Conservation (phyloP, 768 basidiomycete genomes). For the Psilocybe cyanescens region DNA sequence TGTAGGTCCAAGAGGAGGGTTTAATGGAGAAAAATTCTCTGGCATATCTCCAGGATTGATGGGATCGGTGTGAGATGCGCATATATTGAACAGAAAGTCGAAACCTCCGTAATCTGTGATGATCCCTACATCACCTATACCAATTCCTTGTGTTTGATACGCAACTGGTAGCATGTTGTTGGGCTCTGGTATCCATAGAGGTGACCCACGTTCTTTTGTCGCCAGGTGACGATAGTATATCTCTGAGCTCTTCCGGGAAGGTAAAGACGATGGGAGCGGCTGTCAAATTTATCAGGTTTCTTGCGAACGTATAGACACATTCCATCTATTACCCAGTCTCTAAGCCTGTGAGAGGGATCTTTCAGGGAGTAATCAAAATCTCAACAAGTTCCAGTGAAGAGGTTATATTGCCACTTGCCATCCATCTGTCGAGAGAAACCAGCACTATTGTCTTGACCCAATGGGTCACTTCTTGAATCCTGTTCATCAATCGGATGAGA, state of each 20-base stretch:
- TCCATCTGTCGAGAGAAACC: too few species aligned
- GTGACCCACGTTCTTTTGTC: conserved; percentile 14
- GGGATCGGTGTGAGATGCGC: conserved; percentile 5
- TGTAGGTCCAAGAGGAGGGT: background rate
- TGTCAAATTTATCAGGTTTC: background rate
- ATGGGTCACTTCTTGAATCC: too few species aligned
- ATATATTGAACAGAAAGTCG: conserved; percentile 24
- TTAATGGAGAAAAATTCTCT: conserved; percentile 11
- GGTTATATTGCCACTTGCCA: too few species aligned
- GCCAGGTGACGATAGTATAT: conserved; percentile 20
- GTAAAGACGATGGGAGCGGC: background rate
- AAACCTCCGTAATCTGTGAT: conserved; percentile 19
- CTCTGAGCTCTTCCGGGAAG: conserved; percentile 7
- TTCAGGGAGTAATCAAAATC: too few species aligned
- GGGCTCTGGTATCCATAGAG: conserved; percentile 20
- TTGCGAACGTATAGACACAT: too few species aligned
- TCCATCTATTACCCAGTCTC: too few species aligned
- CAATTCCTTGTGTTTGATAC: conserved; percentile 13
- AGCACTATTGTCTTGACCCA: too few species aligned
- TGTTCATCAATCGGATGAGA: too few species aligned
- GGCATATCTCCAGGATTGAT: conserved; percentile 15
- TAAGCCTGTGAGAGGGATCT: too few species aligned
- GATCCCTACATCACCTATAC: conserved; percentile 25
- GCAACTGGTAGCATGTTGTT: conserved; percentile 8
- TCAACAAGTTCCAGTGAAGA: too few species aligned